Conservation (phyloP, 2,329 filamentous ascomycete species). For the Cytospora piceae region DNA sequence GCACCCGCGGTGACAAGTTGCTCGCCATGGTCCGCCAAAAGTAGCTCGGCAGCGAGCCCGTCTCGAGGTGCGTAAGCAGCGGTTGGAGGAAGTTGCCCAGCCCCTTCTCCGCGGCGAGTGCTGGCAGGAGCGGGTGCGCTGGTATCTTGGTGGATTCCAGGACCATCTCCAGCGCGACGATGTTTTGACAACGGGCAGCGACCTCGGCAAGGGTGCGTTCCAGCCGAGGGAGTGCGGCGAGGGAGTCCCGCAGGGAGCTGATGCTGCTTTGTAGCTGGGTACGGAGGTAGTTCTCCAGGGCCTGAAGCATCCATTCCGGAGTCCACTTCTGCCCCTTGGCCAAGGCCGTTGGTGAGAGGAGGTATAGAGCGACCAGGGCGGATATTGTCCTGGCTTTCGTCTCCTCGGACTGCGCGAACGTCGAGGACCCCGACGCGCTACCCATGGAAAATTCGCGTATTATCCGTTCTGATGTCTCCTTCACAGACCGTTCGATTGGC, state of each 20-base stretch:
- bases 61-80: constrained; percentile 79
- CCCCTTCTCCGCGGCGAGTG: constrained; percentile 39
- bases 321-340: constrained; percentile 59
- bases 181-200: constrained; percentile 82
- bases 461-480: constrained; percentile 74
- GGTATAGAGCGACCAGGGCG: constrained; percentile 75
- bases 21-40: constrained; percentile 92
- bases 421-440: constrained; percentile 42
- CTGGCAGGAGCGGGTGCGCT: constrained; percentile 64
- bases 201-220: constrained; percentile 83
- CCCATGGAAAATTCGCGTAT: constrained; percentile 84
- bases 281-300: constrained; percentile 81
- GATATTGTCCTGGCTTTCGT: constrained; percentile 73
- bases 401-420: constrained; percentile 70
- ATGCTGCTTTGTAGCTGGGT: constrained; percentile 79
- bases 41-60: constrained; percentile 81
- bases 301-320: constrained; percentile 73
- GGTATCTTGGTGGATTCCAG: constrained; percentile 72
- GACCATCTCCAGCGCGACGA: constrained; percentile 83
- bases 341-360: constrained; percentile 71
- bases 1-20: constrained; percentile 73
- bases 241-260: constrained; percentile 71
- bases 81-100: constrained; percentile 66
- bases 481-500: constrained; percentile 75
- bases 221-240: constrained; percentile 79